Conservation (phyloP, 2,329 filamentous ascomycete species). For the Blastomyces gilchristii region DNA sequence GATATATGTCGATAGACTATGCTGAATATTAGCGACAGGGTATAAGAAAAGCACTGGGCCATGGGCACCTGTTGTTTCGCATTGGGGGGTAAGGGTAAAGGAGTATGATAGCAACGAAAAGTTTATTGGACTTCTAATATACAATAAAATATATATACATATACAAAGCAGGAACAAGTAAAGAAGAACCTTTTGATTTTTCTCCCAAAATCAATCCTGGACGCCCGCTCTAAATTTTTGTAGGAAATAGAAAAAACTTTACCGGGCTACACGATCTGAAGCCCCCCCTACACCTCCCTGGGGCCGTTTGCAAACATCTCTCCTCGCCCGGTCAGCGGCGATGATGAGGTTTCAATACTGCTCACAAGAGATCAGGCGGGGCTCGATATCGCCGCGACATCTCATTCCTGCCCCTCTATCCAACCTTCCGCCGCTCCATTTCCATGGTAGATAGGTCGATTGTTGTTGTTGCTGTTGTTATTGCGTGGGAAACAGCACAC, state of each 20-base stretch:
- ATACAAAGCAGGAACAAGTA: neutral
- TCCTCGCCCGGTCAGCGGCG: too few relatives aligned
- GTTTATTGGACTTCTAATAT: conserved; percentile 1
- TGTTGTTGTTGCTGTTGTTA: neutral
- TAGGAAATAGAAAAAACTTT: neutral
- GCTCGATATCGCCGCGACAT: neutral
- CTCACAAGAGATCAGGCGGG: neutral
- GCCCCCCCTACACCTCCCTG: too few relatives aligned
- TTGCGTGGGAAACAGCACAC: too few relatives aligned
- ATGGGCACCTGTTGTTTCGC: neutral
- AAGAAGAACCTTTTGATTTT: neutral
- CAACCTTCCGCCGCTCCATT: neutral
- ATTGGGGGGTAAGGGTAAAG: neutral
- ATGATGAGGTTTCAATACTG: too few relatives aligned
- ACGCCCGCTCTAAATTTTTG: conserved; percentile 1
- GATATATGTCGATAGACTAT: neutral
- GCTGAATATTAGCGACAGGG: neutral
- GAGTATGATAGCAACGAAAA: neutral
- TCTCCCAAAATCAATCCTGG: neutral
- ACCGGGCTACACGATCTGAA: neutral
- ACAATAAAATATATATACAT: conserved; percentile 2
- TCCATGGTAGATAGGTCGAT: neutral
- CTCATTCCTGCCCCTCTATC: neutral
- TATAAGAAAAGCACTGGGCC: neutral
- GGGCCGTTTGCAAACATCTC: neutral